Evolutionary conservation across 768 basidiomycete species (phyloP), one percentile per base, ranked within the genome.

Genomic region (Coprinopsis sp.): DNA sequence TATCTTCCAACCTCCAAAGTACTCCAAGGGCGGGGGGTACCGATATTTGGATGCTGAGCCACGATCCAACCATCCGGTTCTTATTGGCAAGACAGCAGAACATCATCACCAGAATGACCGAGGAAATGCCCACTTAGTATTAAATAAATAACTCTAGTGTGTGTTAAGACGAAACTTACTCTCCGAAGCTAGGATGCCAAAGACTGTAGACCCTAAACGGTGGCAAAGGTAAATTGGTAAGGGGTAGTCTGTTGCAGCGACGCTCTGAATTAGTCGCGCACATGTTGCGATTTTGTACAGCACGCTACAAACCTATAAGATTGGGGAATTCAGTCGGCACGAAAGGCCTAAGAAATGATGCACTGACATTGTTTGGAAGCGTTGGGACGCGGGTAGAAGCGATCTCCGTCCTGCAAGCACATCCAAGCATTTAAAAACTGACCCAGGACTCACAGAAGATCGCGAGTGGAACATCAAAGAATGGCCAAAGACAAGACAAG

Each of bases 231-330:
- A n/a, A n/a, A n/a, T n/a, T n/a, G n/a, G n/a, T n/a, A n/a, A n/a
- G n/a, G n/a, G n/a, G n/a, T n/a, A 31, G 30, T 8, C n/a, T n/a
- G 8, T 31, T 8, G 30, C n/a, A 31, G 30, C 30, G 30, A n/a
- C 8, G 30, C 30, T 31, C 11, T 11, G 11, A 11, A 37, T 10
- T 23, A 24, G 22, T 10, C 6, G 19, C 38, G 18, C 25, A 39
- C 38, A 39, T 8, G 38, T 39, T 23, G 21, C 38, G 10, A 39
- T 16, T 25, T 39, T 39, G 22, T 39, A 39, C 16, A 39, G 38
- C 6, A 19, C 38, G 16, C 25, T 23, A 23, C 38, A 39, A 22
- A 39, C 11, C 38, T 39, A 19, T 18, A 11, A 18, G 34, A 31
- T 37, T 19, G 18, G 8, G 11, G 18, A 11, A 37, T 18, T 19